Evolutionary conservation across 1,284 basidiomycete genomes (phyloP).

Genomic region (Kwoniella shivajii): DNA sequence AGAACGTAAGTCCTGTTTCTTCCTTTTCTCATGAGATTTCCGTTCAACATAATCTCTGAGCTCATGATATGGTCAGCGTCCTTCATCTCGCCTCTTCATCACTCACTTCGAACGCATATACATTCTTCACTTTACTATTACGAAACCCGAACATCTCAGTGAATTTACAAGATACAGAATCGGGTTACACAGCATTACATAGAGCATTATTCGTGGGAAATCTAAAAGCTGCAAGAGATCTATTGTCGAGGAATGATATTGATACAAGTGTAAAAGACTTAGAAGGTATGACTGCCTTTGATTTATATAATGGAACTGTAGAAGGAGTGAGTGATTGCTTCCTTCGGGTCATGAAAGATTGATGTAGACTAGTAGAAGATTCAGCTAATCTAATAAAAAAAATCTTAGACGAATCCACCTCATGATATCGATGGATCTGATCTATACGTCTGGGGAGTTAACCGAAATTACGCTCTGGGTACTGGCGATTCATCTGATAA

Average conservation of each 20-base stretch:
- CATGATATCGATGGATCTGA: conserved; percentile 60
- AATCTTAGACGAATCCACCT: conserved; percentile 63
- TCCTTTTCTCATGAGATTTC: not conserved
- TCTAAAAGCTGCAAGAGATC: conserved; percentile 71
- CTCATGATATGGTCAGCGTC: conserved; percentile 65
- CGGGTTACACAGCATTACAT: conserved; percentile 89
- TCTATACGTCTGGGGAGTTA: conserved; percentile 89
- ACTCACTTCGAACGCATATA: conserved; percentile 64
- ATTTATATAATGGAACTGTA: conserved; percentile 89
- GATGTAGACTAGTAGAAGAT: not conserved
- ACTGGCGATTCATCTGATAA: conserved; percentile 80
- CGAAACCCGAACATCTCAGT: conserved; percentile 73
- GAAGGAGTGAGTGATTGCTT: conserved; percentile 57
- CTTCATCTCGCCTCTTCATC: conserved; percentile 78
- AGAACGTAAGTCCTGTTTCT: conserved; percentile 43
- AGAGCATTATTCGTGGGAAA: conserved; percentile 87
- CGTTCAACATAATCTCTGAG: conserved; percentile 61
- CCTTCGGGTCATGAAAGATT: too few relatives aligned
- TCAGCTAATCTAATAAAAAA: conserved; percentile 18
- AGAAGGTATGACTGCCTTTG: conserved; percentile 91
- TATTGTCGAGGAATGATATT: conserved; percentile 74
- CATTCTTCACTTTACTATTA: conserved; percentile 80
- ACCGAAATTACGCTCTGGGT: conserved; percentile 83
- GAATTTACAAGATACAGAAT: conserved; percentile 81
- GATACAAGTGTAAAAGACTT: conserved; percentile 77